Conservation (phyloP, 192 early-diverging fungal genomes). For the Entomortierella lignicola region DNA sequence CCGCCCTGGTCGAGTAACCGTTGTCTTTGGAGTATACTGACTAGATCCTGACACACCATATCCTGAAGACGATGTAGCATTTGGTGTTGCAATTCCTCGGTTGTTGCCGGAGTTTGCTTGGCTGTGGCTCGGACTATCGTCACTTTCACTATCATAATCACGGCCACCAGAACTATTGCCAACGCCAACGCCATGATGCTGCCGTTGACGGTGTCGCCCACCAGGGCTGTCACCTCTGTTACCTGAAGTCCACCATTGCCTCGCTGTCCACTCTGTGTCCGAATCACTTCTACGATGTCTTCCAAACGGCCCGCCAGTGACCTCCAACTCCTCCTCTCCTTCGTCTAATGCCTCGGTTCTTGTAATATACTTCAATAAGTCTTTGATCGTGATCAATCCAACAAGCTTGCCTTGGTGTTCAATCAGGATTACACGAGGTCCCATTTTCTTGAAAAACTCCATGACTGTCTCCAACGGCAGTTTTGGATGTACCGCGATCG, state of each 20-base stretch:
- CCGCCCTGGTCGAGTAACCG: slow-evolving; percentile 12
- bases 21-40: slow-evolving; percentile 9
- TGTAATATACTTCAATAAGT: slow-evolving; percentile 73
- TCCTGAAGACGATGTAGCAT: neutral
- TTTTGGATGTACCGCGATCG: slow-evolving; percentile 76
- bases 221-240: neutral
- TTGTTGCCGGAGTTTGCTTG: too few relatives aligned
- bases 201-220: neutral
- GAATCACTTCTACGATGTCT: neutral
- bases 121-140: neutral
- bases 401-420: slow-evolving; percentile 70
- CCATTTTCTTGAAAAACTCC: slow-evolving; percentile 88
- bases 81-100: too few relatives aligned
- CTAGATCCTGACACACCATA: neutral
- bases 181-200: neutral
- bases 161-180: neutral
- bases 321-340: slow-evolving; percentile 38
- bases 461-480: slow-evolving; percentile 78
- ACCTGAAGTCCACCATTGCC: slow-evolving; percentile 25
- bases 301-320: slow-evolving; percentile 6
- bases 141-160: neutral
- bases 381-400: slow-evolving; percentile 82
- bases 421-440: slow-evolving; percentile 77
- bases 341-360: slow-evolving; percentile 57
- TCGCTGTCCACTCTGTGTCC: slow-evolving; percentile 6